Percentiles rank a stretch among this genome's conserved stretches.
Conservation (phyloP, 2,329 filamentous ascomycete species). For the Pseudonectria buxi region DNA sequence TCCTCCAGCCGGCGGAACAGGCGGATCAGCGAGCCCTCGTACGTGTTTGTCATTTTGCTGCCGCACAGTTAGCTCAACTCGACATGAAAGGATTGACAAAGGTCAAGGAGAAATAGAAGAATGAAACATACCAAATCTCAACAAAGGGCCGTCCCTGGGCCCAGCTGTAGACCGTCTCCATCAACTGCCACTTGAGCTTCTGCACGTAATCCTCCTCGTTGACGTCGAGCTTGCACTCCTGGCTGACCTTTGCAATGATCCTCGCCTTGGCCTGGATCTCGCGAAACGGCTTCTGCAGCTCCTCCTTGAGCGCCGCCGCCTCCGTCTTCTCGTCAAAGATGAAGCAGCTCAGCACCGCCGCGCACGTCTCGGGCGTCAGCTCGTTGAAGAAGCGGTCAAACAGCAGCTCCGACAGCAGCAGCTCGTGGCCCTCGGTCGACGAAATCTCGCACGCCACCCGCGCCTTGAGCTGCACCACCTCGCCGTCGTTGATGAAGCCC, state of each 20-base stretch:
- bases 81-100: too few relatives aligned
- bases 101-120: slow-evolving; percentile 1
- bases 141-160: slow-evolving; percentile 83
- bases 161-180: slow-evolving; percentile 95
- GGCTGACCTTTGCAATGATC: slow-evolving; percentile 84
- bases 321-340: slow-evolving; percentile 96
- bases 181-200: slow-evolving; percentile 87
- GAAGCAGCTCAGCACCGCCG: slow-evolving; percentile 83
- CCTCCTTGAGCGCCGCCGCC: slow-evolving; percentile 69
- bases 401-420: slow-evolving; percentile 85
- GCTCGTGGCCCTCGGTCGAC: slow-evolving; percentile 81
- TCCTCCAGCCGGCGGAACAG: slow-evolving; percentile 95
- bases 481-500: slow-evolving; percentile 90
- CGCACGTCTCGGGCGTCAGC: slow-evolving; percentile 77
- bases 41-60: slow-evolving; percentile 98
- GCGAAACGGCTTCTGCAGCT: slow-evolving; percentile 76
- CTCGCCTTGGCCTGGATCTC: slow-evolving; percentile 84
- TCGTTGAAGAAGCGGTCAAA: slow-evolving; percentile 99
- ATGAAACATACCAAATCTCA: slow-evolving; percentile 76
- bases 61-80: slow-evolving; percentile 20
- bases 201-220: slow-evolving; percentile 92
- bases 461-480: slow-evolving; percentile 94
- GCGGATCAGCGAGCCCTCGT: slow-evolving; percentile 92
- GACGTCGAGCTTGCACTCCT: slow-evolving; percentile 88
- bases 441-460: slow-evolving; percentile 97